These are phyloP conservation scores for Sphaerostilbella broomeana DNA, from an alignment of 2,329 filamentous ascomycete species.

Conservation along the genomic window DNA sequence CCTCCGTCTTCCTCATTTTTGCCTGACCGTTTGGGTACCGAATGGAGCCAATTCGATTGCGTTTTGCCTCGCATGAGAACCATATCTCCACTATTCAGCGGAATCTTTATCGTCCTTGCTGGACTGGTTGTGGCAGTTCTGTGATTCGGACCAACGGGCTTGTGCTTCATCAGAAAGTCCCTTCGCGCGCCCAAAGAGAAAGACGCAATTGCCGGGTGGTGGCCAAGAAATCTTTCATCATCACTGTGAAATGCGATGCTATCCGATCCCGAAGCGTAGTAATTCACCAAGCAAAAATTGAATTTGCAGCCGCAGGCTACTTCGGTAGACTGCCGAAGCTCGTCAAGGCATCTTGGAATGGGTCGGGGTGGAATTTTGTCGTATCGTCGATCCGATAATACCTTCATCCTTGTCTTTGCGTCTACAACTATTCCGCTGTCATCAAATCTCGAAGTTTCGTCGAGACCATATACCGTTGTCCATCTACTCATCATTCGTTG, in stretches of 20 bases:
- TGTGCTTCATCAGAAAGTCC: constrained; percentile 77
- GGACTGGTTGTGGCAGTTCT: constrained; percentile 2
- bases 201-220: constrained; percentile 64
- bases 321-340: constrained; percentile 57
- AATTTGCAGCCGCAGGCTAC: constrained; percentile 58
- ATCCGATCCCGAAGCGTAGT: constrained; percentile 70
- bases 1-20: constrained; percentile 56
- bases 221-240: constrained; percentile 69
- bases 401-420: constrained; percentile 33
- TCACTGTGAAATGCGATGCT: constrained; percentile 77
- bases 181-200: constrained; percentile 65
- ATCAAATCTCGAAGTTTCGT: constrained; percentile 57
- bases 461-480: constrained; percentile 52
- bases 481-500: constrained; percentile 22
- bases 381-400: constrained; percentile 46
- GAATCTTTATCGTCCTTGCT: constrained; percentile 41
- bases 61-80: constrained; percentile 69
- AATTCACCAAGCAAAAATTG: constrained; percentile 78
- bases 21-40: constrained; percentile 66
- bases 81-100: constrained; percentile 66
- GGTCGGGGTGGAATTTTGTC: constrained; percentile 56
- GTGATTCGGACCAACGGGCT: constrained; percentile 42
- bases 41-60: constrained; percentile 72
- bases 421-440: constrained; percentile 37
- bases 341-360: constrained; percentile 62